Base-by-base conservation (phyloP, 2,329 filamentous ascomycete genomes). In the Akanthomyces lecanii region DNA sequence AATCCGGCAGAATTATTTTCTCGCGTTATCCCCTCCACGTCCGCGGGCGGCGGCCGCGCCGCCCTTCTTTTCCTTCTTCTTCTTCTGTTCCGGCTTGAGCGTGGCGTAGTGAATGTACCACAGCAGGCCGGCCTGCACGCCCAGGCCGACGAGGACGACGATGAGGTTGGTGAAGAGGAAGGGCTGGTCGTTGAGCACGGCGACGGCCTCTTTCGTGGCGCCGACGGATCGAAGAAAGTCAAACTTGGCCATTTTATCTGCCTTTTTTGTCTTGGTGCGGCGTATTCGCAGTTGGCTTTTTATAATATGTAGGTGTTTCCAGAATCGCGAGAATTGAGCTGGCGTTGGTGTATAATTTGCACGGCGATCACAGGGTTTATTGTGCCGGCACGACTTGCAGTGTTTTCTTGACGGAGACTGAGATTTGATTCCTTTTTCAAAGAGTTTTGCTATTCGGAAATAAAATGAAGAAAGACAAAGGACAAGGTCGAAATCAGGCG, bases 91-190 rank as follows among this genome's bases (percentile, higher is more conserved):
- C 18, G 84, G 84, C 76, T 86, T 87, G 75, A 84, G 66, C 23
- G 84, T 87, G 63, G 82, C 83, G 69, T 76, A 81, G 74, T 85
- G 82, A 69, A 86, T 86, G 74, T 79, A 85, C 81, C 81, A 85
- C 61, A 83, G 72, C 55, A 86, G 73, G 11, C 77, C 68, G 63
- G 71, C 72, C 67, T 85, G 76, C 10, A 80, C 70, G 65, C 76
- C 77, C 57, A 85, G 68, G 64, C 74, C 75, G 69, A 84, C 69
- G 62, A 86, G 76, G 64, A 83, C 82, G 70, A 85, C 72, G 66
- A 86, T 66, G 64, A 87, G 80, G 66, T 82, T 81, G 66, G 78
- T 82, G 75, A 86, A 85, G 61, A 86, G 76, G 65, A 81, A 75
- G 25, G 84, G 84, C 73, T 87, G 84, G 69, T 86, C 83, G 75